Evolutionary conservation across 805 yeast genomes (phyloP), one percentile per base, ranked within the genome.

Genomic region (Lipomyces chichibuensis): DNA sequence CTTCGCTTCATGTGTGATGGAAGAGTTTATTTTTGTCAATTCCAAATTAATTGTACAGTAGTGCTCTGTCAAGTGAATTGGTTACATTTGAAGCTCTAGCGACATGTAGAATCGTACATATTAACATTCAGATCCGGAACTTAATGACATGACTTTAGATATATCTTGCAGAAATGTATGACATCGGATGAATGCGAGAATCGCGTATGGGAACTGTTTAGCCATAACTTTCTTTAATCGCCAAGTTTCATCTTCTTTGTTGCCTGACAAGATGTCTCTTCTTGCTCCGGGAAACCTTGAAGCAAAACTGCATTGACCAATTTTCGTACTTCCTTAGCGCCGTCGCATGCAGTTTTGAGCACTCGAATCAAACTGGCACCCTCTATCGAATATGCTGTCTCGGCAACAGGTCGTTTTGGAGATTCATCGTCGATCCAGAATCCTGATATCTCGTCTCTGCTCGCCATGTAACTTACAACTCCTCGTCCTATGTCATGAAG

Each of bases 371-470:
- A 20, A 11, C 27, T 2, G 23, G 74, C 29, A 86, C 80, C 79
- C 83, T 80, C 9, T 69, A 72, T 67, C 78, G 80, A 58, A 88
- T 82, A 51, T 79, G 78, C 9, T 76, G 76, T 14, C 84, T 72
- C 60, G 83, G 75, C 14, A 64, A 65, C 33, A 70, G 69, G 52
- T 54, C 60, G 9, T 67, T 69, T 32, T 76, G 80, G 43, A 72
- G 74, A 33, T 80, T 60, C 84, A 79, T 74, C 79, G 80, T 76
- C 77, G 55, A 78, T 74, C 87, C 88, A 84, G 55, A 86, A 70
- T 8, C 88, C 87, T 46, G 85, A 83, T 29, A 88, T 80, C 64
- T 83, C 85, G 69, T 83, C 82, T 70, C 82, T 81, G 72, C 85
- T 83, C 62, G 83, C 80, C 82, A 83, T 81, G 68, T 81, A 83